A percentile compares a stretch with the other conserved stretches of the same genome.
phyloP scores from a whole-genome alignment of 495 filamentous ascomycete species.

The Stereocaulon alpinum region DNA sequence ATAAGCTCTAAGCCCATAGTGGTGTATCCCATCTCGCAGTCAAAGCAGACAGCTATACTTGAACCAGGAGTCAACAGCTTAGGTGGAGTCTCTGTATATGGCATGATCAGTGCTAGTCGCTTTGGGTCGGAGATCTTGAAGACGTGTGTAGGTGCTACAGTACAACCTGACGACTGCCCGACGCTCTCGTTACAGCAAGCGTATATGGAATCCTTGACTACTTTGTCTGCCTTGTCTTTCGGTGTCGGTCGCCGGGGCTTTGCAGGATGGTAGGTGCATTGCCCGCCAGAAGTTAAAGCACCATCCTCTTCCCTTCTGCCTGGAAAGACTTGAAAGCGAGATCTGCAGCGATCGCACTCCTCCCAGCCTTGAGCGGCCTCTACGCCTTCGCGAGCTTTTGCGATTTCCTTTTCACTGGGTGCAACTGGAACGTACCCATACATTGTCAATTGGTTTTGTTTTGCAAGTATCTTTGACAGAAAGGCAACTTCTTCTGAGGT shows the following conservation, averaged over 20 bases:
- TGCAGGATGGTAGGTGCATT: conserved; percentile 69
- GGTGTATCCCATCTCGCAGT: conserved; percentile 98
- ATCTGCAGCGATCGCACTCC: conserved; percentile 74
- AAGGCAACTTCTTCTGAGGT: conserved; percentile 57
- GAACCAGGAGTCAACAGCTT: conserved; percentile 38
- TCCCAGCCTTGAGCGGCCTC: conserved; percentile 65
- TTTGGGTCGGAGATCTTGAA: conserved; percentile 74
- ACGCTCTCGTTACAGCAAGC: conserved; percentile 67
- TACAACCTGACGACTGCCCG: conserved; percentile 64
- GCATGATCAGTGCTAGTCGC: conserved; percentile 63
- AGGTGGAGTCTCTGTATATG: conserved; percentile 66
- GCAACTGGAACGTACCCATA: conserved; percentile 62
- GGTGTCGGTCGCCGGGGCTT: conserved; percentile 43
- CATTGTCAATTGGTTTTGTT: conserved; percentile 47
- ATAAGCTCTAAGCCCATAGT: conserved; percentile 77
- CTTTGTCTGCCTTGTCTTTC: conserved; percentile 37
- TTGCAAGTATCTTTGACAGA: conserved; percentile 46
- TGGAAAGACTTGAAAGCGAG: conserved; percentile 86
- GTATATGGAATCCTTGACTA: conserved; percentile 45
- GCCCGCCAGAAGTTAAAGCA: conserved; percentile 61
- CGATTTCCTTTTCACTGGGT: conserved; percentile 51
- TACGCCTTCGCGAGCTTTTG: conserved; percentile 52
- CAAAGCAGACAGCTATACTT: conserved; percentile 58
- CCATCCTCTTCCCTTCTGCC: conserved; percentile 74
- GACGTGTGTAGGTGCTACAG: conserved; percentile 59